phyloP scores from a whole-genome alignment of 306 rosid species.

The Dicorynia guianensis region DNA sequence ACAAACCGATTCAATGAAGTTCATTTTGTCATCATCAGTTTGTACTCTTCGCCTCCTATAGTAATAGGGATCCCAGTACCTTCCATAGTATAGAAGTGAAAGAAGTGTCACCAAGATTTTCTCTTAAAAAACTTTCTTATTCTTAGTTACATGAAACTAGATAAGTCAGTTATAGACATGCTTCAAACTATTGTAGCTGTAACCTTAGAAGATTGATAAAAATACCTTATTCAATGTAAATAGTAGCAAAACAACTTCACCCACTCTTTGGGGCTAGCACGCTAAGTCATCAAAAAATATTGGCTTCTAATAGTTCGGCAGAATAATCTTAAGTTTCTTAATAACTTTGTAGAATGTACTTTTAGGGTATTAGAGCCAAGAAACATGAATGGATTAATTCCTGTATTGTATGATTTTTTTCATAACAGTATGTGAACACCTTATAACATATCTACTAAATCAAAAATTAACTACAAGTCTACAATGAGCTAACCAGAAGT shows the following conservation, averaged over 20 bases:
- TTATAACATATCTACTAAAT: neutral
- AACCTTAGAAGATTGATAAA: neutral
- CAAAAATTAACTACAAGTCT: neutral
- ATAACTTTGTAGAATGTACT: conserved; percentile 8
- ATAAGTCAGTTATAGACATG: neutral
- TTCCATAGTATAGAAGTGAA: conserved; percentile 43
- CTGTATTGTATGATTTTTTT: neutral
- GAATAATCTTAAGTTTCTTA: neutral
- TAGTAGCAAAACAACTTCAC: conserved; percentile 5
- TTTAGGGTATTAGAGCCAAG: neutral
- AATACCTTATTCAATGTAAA: conserved; percentile 5
- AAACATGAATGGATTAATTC: neutral
- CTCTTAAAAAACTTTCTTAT: conserved; percentile 17
- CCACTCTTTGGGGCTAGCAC: neutral
- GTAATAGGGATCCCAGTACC: conserved; percentile 99
- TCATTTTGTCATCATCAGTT: conserved; percentile 76
- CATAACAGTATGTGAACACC: neutral
- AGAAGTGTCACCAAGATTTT: conserved; percentile 30
- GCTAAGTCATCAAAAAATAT: neutral
- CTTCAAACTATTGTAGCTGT: neutral
- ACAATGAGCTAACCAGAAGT: neutral
- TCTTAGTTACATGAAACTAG: conserved; percentile 23
- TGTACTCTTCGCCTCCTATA: conserved; percentile 75
- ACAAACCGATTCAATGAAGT: conserved; percentile 92
- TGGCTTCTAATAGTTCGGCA: neutral